phyloP scores from a whole-genome alignment of 208 protist species.

The Porcisia hertigi region DNA sequence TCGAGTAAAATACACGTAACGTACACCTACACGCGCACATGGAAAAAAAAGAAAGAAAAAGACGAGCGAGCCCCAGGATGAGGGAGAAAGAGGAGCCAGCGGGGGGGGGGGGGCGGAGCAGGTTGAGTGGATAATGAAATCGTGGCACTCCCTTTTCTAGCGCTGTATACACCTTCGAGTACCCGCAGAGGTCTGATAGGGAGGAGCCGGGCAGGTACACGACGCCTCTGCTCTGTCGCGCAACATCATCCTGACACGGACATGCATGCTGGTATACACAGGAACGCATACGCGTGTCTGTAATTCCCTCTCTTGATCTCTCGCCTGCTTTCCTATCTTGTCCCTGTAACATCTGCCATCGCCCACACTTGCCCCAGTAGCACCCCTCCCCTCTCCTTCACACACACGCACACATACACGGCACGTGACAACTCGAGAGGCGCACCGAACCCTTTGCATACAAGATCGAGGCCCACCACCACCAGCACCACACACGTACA shows the following conservation, averaged over 20 bases:
- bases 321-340: not conserved
- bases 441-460: too few species aligned
- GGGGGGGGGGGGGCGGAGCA: not conserved
- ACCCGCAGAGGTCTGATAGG: too few species aligned
- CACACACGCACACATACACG: not conserved
- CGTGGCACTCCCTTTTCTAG: not conserved
- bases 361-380: not conserved
- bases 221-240: not conserved
- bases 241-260: not conserved
- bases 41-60: not conserved
- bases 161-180: not conserved
- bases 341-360: not conserved
- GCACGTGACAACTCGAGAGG: too few species aligned
- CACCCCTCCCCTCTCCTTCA: constrained; percentile 1
- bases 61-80: not conserved
- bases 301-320: not conserved
- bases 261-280: not conserved
- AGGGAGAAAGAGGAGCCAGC: not conserved
- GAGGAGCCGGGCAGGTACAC: too few species aligned
- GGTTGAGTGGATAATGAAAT: not conserved
- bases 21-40: not conserved
- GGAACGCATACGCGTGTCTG: not conserved
- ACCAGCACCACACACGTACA: not conserved
- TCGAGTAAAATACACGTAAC: not conserved
- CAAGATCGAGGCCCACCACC: too few species aligned